phyloP scores from a whole-genome alignment of 2,329 filamentous ascomycete species.

The Cladosporium phlei region DNA sequence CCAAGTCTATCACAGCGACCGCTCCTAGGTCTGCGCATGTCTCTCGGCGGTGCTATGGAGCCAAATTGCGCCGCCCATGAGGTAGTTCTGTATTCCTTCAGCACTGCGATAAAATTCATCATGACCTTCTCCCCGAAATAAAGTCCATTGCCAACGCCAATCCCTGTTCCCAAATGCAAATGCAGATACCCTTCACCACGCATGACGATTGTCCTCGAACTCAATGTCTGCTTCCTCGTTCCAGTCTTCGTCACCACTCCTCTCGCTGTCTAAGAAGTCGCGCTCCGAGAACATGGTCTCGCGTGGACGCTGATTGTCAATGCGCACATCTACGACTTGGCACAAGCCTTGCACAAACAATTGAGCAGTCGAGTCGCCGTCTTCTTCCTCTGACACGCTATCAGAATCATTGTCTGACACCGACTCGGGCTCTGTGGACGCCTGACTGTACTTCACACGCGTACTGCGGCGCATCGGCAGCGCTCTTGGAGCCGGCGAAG shows the following conservation, averaged over 20 bases:
- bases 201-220: constrained; percentile 37
- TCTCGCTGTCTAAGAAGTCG: constrained; percentile 64
- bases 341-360: constrained; percentile 63
- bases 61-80: too few species aligned
- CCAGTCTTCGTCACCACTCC: constrained; percentile 54
- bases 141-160: too few species aligned
- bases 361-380: constrained; percentile 19
- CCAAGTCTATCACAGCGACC: too few species aligned
- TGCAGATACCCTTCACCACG: constrained; percentile 30
- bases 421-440: constrained; percentile 16
- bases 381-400: constrained; percentile 33
- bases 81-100: too few species aligned
- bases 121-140: too few species aligned
- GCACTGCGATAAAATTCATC: too few species aligned
- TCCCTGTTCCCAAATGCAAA: too few species aligned
- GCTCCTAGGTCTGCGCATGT: too few species aligned
- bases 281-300: constrained; percentile 66
- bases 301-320: constrained; percentile 70
- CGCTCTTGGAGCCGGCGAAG: constrained; percentile 13
- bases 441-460: constrained; percentile 23
- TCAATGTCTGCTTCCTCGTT: constrained; percentile 54
- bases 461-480: constrained; percentile 26
- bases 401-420: constrained; percentile 26
- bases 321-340: constrained; percentile 62
- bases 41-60: too few species aligned